Evolutionary conservation across 164 flowering plant species (phyloP).

Genomic region (Chimonanthus praecox): DNA sequence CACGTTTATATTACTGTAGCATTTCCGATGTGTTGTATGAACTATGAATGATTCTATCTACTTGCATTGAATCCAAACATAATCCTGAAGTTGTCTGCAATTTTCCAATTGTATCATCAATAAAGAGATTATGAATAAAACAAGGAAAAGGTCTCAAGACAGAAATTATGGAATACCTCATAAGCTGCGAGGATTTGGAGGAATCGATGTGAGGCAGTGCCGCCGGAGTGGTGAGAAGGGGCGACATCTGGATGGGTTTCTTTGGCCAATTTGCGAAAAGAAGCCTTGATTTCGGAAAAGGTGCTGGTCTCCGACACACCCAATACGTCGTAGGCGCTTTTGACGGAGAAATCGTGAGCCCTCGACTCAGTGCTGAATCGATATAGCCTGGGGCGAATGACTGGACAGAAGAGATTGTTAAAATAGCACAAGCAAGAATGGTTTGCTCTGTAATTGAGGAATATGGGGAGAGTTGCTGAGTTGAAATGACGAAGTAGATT

Average conservation of each 20-base stretch:
- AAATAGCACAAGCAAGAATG: background rate
- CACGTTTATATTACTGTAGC: too few species aligned
- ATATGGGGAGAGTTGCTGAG: background rate
- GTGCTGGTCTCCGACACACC: slow-evolving; percentile 62
- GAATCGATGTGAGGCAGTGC: slow-evolving; percentile 50
- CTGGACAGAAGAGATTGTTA: background rate
- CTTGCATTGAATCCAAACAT: too few species aligned
- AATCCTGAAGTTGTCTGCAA: too few species aligned
- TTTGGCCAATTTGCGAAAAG: slow-evolving; percentile 79
- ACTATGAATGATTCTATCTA: too few species aligned
- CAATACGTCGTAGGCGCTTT: slow-evolving; percentile 67
- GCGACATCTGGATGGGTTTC: slow-evolving; percentile 84
- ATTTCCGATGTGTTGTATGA: too few species aligned
- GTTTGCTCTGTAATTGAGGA: background rate
- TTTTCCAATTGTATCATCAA: background rate
- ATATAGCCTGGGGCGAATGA: background rate
- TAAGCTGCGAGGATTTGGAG: slow-evolving; percentile 81
- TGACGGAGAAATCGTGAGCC: slow-evolving; percentile 32
- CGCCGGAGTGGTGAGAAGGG: slow-evolving; percentile 19
- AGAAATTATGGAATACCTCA: slow-evolving; percentile 39
- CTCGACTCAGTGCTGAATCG: slow-evolving; percentile 2
- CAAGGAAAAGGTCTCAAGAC: too few species aligned
- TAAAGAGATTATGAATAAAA: too few species aligned
- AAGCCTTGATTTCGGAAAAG: slow-evolving; percentile 67
- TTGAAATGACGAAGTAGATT: background rate